A percentile compares a stretch with the other conserved stretches of the same genome.
Evolutionary conservation across 2,329 filamentous ascomycete species (phyloP).

Genomic region (Amylocarpus encephaloides): DNA sequence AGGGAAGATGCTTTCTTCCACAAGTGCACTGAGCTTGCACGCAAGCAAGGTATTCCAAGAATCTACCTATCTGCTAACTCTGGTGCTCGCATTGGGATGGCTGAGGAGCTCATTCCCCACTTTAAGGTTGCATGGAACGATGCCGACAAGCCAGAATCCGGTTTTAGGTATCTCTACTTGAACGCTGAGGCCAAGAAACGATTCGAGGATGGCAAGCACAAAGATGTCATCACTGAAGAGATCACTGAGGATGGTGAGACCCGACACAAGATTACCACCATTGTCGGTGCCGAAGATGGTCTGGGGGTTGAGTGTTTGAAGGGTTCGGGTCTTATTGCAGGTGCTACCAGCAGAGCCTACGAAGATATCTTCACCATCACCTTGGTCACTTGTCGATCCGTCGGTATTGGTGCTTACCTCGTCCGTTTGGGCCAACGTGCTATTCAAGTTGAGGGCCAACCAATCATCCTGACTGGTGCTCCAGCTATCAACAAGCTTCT

Average conservation of each 20-base stretch:
- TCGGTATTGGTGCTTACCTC: constrained; percentile 98
- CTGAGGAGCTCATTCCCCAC: constrained; percentile 92
- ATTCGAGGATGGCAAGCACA: constrained; percentile 70
- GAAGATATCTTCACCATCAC: constrained; percentile 99
- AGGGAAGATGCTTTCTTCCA: constrained; percentile 97
- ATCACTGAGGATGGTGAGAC: constrained; percentile 81
- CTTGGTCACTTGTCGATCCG: constrained; percentile 93
- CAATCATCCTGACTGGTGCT: constrained; percentile 96
- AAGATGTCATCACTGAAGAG: constrained; percentile 81
- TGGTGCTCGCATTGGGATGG: constrained; percentile 92
- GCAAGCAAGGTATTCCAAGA: constrained; percentile 88
- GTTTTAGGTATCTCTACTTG: constrained; percentile 96
- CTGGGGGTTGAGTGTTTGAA: constrained; percentile 96
- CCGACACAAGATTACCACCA: constrained; percentile 87
- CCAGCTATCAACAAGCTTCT: constrained; percentile 97
- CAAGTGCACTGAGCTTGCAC: constrained; percentile 95
- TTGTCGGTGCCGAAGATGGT: constrained; percentile 89
- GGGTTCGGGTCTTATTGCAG: constrained; percentile 95
- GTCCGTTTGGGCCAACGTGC: constrained; percentile 97
- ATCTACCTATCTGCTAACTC: constrained; percentile 99
- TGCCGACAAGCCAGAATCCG: constrained; percentile 67
- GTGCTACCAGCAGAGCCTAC: constrained; percentile 93
- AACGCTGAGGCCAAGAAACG: constrained; percentile 79
- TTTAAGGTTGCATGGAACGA: constrained; percentile 98
- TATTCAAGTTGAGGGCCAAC: constrained; percentile 97